Base-by-base conservation (phyloP, 306 rosid genomes). In the Oxytropis ochrocephala region DNA sequence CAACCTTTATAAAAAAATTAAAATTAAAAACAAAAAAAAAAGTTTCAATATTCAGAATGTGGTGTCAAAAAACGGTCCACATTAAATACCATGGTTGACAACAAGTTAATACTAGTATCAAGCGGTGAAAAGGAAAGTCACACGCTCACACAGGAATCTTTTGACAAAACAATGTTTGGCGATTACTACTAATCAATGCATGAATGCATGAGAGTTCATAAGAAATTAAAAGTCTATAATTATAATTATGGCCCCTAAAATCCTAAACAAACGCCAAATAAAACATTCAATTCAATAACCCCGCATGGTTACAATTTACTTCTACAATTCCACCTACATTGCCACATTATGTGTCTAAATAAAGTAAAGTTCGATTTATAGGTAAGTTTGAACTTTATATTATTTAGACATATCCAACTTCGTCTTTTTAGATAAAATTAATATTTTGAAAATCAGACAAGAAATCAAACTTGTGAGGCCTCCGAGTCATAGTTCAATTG, bases 181-280 rank as follows among this genome's bases (percentile, higher is more conserved):
- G 19, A 10, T 5, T 53, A 70, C 0, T 27, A 30, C 39, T 53
- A 73, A 73, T 67, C 12, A 68, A 67, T 60, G 67, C 32, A 13
- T 56, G 30, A 32, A 63, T 41, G 6, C 46, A 53, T 13, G 17
- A n/a, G 38, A 13, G 39, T 70, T 70, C 65, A 36, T 48, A 44
- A 38, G 6, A 17, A 72, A 76, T 76, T 36, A 4, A 73, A 73
- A 39, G 47, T 16, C 10, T 32, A 21, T 21, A 21, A 21, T 21
- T 24, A 24, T 24, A 68, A 68, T 60, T 58, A 75, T 58, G 55
- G 13, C 36, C 18, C 30, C 18, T 54, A 64, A 50, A 59, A 71
- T 71, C 74, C 49, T 36, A 54, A 46, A n/a, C 49, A 55, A 71
- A 8, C 51, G 73, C 78, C 58, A 54, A 64, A 39, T 14, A 38